phyloP scores from a whole-genome alignment of 257 asterid genomes.

The Solanum ossicruentum region DNA sequence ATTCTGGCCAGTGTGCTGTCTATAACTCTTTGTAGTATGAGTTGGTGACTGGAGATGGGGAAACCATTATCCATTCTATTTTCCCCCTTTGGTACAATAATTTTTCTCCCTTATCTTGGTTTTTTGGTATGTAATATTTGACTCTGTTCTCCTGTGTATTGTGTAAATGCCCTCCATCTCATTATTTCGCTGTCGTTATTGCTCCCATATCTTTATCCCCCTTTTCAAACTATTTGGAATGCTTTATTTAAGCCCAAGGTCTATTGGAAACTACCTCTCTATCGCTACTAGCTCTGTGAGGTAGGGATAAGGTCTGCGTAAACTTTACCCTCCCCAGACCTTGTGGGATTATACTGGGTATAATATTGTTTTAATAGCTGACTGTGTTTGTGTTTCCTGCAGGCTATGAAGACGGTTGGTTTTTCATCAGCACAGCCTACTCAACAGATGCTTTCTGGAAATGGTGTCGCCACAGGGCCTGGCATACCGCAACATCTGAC shows the following conservation, averaged over 20 bases:
- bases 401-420: slow-evolving; percentile 1
- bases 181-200: not conserved
- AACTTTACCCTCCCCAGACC: not conserved
- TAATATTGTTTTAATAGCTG: not conserved
- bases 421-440: slow-evolving; percentile 49
- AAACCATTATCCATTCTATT: not conserved
- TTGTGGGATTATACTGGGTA: not conserved
- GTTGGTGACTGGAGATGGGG: not conserved
- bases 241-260: not conserved
- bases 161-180: not conserved
- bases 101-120: not conserved
- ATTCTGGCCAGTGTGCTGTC: not conserved
- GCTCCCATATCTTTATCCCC: not conserved
- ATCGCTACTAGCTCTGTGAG: not conserved
- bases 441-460: slow-evolving; percentile 42
- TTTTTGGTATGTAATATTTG: not conserved
- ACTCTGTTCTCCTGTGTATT: not conserved
- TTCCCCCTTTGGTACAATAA: not conserved
- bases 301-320: not conserved
- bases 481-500: slow-evolving; percentile 64
- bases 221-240: not conserved
- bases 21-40: not conserved
- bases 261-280: not conserved
- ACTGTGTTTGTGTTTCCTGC: not conserved
- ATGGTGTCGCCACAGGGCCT: slow-evolving; percentile 44